These are phyloP conservation scores for Plasmopara muralis DNA, from an alignment of 352 stramenopile species.

Conservation along the genomic window DNA sequence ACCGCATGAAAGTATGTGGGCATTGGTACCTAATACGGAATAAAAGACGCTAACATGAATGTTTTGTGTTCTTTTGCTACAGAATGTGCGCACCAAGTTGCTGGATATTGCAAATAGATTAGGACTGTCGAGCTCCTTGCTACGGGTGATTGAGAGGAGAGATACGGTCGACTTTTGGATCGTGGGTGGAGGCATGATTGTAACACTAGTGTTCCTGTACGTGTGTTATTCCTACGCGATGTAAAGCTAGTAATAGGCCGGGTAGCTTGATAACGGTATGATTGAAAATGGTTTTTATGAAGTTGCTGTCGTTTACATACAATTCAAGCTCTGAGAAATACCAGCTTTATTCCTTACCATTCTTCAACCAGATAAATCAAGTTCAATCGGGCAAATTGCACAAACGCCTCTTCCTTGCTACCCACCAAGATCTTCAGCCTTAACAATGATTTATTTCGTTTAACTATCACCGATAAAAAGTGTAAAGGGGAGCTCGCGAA, in stretches of 20 bases:
- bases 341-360: too few relatives aligned
- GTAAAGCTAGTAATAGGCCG: slow-evolving; percentile 8
- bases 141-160: slow-evolving; percentile 80
- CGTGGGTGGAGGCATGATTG: slow-evolving; percentile 70
- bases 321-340: too few relatives aligned
- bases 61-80: slow-evolving; percentile 6
- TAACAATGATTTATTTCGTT: too few relatives aligned
- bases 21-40: not conserved
- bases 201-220: slow-evolving; percentile 80
- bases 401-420: too few relatives aligned
- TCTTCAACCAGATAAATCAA: too few relatives aligned
- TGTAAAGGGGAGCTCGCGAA: not conserved
- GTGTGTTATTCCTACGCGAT: slow-evolving; percentile 55
- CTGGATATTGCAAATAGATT: slow-evolving; percentile 81
- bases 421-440: too few relatives aligned
- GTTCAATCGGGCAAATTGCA: too few relatives aligned
- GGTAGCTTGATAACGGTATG: not conserved
- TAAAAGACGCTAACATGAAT: not conserved
- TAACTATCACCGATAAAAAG: not conserved
- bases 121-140: slow-evolving; percentile 70
- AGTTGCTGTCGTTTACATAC: too few relatives aligned
- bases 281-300: not conserved
- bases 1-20: slow-evolving; percentile 49
- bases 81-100: slow-evolving; percentile 61
- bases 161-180: slow-evolving; percentile 84